These are phyloP conservation scores for Tephrocybe sp. DNA, from an alignment of 768 basidiomycete species.

Conservation along the genomic window DNA sequence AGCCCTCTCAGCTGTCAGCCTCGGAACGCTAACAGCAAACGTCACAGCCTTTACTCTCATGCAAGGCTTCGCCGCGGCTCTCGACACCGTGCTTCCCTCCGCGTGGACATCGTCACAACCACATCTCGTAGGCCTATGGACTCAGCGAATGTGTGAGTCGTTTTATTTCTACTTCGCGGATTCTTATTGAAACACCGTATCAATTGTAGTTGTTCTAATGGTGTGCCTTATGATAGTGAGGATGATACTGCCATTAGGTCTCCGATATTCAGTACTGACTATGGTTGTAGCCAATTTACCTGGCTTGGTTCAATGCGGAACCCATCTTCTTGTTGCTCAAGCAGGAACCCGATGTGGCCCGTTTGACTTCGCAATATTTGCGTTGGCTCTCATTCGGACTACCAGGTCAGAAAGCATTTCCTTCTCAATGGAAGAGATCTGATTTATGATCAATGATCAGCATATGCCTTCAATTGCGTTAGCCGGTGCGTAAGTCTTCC, in stretches of 20 bases:
- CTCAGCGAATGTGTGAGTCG: conserved; percentile 76
- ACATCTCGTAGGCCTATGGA: conserved; percentile 82
- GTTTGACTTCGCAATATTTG: conserved; percentile 70
- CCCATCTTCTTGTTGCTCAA: conserved; percentile 66
- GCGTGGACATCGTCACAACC: conserved; percentile 93
- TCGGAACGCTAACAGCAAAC: conserved; percentile 72
- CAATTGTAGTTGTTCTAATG: no score
- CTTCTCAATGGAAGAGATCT: neutral
- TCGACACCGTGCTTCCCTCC: conserved; percentile 91
- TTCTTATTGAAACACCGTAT: no score
- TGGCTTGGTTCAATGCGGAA: conserved; percentile 83
- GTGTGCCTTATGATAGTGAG: no score
- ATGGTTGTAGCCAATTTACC: conserved; percentile 54
- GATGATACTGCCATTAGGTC: conserved; percentile 60
- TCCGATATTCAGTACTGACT: no score
- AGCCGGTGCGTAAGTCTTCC: neutral
- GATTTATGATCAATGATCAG: neutral
- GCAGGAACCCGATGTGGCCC: conserved; percentile 82
- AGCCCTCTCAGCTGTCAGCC: conserved; percentile 79
- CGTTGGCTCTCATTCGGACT: conserved; percentile 72
- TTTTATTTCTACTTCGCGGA: neutral
- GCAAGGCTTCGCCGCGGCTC: conserved; percentile 77
- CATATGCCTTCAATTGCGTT: neutral
- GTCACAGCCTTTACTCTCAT: conserved; percentile 77
- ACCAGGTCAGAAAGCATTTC: conserved; percentile 43